Conservation (phyloP, 2,329 filamentous ascomycete species). For the Diaporthe citri region DNA sequence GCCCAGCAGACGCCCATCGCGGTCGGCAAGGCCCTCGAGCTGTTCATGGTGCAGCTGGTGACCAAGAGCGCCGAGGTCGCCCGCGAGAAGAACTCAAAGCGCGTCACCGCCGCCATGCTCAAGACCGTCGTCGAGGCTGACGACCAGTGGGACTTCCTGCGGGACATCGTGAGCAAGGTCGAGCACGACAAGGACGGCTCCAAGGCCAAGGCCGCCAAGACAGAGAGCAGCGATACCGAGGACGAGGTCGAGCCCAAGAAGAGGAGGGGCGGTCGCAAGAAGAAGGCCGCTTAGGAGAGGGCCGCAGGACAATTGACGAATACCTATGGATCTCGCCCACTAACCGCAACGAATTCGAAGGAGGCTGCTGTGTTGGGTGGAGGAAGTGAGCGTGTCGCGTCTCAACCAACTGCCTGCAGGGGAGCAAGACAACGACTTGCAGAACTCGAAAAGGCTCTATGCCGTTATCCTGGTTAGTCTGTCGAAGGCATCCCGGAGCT, state of each 20-base stretch:
- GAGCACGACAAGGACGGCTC: conserved; percentile 65
- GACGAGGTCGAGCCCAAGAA: conserved; percentile 53
- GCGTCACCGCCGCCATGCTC: conserved; percentile 89
- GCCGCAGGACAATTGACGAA: background rate
- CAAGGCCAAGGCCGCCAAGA: conserved; percentile 51
- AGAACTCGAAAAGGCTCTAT: background rate
- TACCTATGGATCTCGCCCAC: background rate
- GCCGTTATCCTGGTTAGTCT: background rate
- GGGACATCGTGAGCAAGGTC: conserved; percentile 90
- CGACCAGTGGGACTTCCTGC: conserved; percentile 93
- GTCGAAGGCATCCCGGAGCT: background rate
- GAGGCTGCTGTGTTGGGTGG: background rate
- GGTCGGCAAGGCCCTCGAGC: conserved; percentile 93
- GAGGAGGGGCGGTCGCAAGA: conserved; percentile 43
- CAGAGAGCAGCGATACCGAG: conserved; percentile 59
- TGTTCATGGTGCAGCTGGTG: conserved; percentile 97
- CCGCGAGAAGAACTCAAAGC: conserved; percentile 84
- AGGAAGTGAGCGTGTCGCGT: background rate
- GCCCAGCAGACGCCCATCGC: conserved; percentile 97
- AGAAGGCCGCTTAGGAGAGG: conserved; percentile 34
- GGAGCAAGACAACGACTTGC: background rate
- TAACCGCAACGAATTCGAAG: background rate
- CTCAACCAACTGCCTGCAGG: background rate
- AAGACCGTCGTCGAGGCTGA: conserved; percentile 91
- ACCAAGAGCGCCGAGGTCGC: conserved; percentile 89